Percentiles rank a stretch among this genome's conserved stretches.
Conservation (phyloP, 352 stramenopile genomes). For the Phytopythium aichiense region DNA sequence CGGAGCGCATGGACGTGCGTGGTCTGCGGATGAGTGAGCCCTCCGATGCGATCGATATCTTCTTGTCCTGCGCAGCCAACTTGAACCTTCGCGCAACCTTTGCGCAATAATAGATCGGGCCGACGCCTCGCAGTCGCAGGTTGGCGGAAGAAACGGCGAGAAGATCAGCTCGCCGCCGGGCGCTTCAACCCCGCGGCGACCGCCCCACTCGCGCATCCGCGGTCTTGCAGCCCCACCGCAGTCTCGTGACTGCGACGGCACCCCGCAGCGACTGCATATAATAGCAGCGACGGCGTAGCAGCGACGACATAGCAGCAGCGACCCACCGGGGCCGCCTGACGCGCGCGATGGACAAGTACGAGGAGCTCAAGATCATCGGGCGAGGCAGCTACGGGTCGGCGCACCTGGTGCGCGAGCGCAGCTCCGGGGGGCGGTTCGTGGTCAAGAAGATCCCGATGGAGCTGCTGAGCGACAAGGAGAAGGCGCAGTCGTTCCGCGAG, state of each 20-base stretch:
- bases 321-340: not conserved
- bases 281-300: too few relatives aligned
- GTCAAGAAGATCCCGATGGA: constrained; percentile 88
- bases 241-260: not conserved
- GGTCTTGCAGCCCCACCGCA: not conserved
- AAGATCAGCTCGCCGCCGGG: not conserved
- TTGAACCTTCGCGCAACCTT: constrained; percentile 8
- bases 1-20: not conserved
- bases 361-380: constrained; percentile 73
- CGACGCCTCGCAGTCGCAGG: not conserved
- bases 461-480: constrained; percentile 73
- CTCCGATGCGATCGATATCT: not conserved
- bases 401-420: constrained; percentile 49
- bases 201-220: too few relatives aligned
- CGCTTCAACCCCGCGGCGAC: not conserved
- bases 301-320: too few relatives aligned
- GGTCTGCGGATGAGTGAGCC: not conserved
- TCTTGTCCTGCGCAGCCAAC: not conserved
- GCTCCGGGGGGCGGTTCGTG: constrained; percentile 35
- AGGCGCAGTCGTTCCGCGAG: constrained; percentile 73
- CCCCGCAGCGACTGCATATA: too few relatives aligned
- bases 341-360: constrained; percentile 64
- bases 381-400: constrained; percentile 74
- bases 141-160: not conserved
- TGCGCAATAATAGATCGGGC: not conserved